These are phyloP conservation scores for Apiospora koreana DNA, from an alignment of 2,329 filamentous ascomycete species.

Conservation along the genomic window DNA sequence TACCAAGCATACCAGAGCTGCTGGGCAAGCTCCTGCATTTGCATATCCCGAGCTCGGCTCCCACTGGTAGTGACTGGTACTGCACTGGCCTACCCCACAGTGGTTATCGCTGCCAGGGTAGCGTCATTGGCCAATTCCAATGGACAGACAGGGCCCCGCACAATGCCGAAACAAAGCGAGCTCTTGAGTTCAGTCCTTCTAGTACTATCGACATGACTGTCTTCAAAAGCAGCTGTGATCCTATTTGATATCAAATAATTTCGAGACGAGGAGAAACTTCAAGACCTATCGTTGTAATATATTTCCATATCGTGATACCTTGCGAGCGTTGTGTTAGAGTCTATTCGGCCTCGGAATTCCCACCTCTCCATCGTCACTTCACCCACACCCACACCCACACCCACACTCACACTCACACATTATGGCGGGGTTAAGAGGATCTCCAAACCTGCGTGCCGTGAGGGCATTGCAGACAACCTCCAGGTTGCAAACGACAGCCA, in stretches of 20 bases:
- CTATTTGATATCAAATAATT: background rate
- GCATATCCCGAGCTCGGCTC: background rate
- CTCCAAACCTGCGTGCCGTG: background rate
- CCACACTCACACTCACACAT: no score
- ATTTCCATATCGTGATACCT: background rate
- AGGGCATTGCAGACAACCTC: background rate
- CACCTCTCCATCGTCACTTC: background rate
- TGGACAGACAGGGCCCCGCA: background rate
- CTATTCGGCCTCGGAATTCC: background rate
- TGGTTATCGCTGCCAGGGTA: background rate
- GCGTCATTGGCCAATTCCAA: conserved; percentile 2
- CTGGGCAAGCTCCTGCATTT: background rate
- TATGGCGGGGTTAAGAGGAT: conserved; percentile 10
- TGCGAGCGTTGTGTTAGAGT: background rate
- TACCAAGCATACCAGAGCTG: background rate
- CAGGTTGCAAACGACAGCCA: conserved; percentile 24
- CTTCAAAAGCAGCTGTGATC: background rate
- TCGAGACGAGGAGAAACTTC: background rate
- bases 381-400: background rate
- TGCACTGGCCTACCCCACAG: background rate
- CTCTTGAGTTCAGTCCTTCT: background rate
- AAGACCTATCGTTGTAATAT: background rate
- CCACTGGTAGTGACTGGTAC: background rate
- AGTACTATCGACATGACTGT: background rate
- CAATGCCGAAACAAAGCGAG: conserved; percentile 4